Evolutionary conservation across 192 early-diverging fungal species (phyloP).

Genomic region (Coemansia sp.): DNA sequence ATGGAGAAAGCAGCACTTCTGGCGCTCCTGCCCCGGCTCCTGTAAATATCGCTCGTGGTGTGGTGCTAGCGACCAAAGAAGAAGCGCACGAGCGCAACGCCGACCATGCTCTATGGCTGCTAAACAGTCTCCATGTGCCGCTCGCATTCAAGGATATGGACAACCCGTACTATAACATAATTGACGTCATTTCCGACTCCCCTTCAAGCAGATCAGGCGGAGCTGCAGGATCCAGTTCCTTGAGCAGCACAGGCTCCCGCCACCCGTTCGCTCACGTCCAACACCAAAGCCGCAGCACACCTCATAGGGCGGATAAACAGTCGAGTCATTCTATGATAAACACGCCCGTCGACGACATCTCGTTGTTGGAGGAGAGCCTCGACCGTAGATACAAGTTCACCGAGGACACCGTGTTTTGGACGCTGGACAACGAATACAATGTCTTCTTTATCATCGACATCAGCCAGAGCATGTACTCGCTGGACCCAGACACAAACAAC

Average conservation of each 20-base stretch:
- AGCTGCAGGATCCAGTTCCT: background rate
- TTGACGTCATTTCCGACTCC: constrained; percentile 30
- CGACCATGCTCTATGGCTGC: constrained; percentile 50
- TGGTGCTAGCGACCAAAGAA: constrained; percentile 29
- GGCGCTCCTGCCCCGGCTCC: background rate
- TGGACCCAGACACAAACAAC: constrained; percentile 51
- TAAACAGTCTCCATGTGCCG: constrained; percentile 48
- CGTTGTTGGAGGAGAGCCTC: constrained; percentile 31
- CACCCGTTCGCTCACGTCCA: constrained; percentile 12
- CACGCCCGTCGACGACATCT: constrained; percentile 14
- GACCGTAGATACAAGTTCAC: constrained; percentile 54
- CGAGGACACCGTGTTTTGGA: constrained; percentile 53
- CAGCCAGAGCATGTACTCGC: constrained; percentile 58
- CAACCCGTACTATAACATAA: constrained; percentile 27
- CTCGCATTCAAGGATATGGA: constrained; percentile 42
- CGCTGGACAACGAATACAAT: constrained; percentile 43
- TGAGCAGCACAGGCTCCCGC: constrained; percentile 13
- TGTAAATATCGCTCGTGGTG: constrained; percentile 28
- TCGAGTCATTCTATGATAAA: constrained; percentile 5
- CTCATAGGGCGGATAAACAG: constrained; percentile 21
- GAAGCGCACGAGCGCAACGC: constrained; percentile 31
- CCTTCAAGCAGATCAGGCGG: constrained; percentile 2
- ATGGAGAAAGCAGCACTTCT: background rate
- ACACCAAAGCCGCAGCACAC: constrained; percentile 14
- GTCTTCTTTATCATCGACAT: constrained; percentile 55